phyloP scores from a whole-genome alignment of 768 basidiomycete species.

The Boletus pseudo-olivaceus region DNA sequence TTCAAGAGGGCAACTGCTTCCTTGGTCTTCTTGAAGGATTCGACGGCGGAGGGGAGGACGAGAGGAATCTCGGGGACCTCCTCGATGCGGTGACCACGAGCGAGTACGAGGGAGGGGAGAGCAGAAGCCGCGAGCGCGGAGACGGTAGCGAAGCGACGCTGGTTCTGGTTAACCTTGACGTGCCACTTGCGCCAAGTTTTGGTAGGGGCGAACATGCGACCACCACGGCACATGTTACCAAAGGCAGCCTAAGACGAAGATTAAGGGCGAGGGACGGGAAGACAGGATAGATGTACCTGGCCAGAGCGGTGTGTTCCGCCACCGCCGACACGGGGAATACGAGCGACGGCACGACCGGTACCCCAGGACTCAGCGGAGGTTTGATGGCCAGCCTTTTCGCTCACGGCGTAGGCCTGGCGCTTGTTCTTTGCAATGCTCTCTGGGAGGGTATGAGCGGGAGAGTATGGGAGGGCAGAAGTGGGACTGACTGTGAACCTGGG shows the following conservation, averaged over 20 bases:
- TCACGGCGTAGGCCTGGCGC: conserved; percentile 95
- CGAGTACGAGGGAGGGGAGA: conserved; percentile 93
- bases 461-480: neutral
- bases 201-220: conserved; percentile 99
- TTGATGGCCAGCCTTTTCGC: conserved; percentile 98
- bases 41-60: conserved; percentile 73
- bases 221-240: conserved; percentile 99
- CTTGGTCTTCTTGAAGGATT: conserved; percentile 94
- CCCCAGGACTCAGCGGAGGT: conserved; percentile 99
- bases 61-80: conserved; percentile 94
- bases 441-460: conserved; percentile 30
- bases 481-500: conserved; percentile 97
- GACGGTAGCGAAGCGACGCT: conserved; percentile 95
- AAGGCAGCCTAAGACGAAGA: conserved; percentile 74
- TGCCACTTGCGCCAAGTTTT: conserved; percentile 99
- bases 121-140: conserved; percentile 98
- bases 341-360: conserved; percentile 99
- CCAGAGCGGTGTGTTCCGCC: conserved; percentile 98
- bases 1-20: conserved; percentile 94
- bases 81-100: conserved; percentile 98
- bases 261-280: neutral
- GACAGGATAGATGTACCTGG: conserved; percentile 48
- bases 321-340: conserved; percentile 99
- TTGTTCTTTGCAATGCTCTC: conserved; percentile 98
- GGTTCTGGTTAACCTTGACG: conserved; percentile 99